These are phyloP conservation scores for Penicillium cataractarum DNA, from an alignment of 495 filamentous ascomycete species.

Conservation along the genomic window DNA sequence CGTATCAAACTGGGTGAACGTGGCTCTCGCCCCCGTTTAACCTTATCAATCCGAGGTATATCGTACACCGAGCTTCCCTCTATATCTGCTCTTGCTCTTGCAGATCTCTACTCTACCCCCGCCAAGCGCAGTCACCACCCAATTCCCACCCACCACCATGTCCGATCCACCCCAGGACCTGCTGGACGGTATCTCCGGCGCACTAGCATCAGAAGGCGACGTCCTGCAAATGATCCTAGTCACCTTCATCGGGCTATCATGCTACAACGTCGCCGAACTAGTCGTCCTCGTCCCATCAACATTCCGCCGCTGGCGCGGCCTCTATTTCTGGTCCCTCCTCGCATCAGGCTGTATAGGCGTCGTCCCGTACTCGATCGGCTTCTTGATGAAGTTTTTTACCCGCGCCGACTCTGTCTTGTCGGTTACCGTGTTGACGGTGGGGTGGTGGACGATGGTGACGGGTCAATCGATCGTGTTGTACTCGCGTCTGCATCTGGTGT, in stretches of 20 bases:
- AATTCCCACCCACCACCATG: constrained; percentile 13
- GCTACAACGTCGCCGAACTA: constrained; percentile 56
- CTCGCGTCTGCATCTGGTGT: constrained; percentile 53
- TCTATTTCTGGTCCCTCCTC: constrained; percentile 59
- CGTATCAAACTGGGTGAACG: constrained; percentile 28
- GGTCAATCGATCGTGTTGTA: constrained; percentile 57
- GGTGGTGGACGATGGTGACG: constrained; percentile 59
- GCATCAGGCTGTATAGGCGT: constrained; percentile 47
- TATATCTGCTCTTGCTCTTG: not conserved
- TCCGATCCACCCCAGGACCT: constrained; percentile 27
- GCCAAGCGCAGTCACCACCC: not conserved
- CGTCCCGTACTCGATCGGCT: constrained; percentile 55
- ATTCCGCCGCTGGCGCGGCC: constrained; percentile 54
- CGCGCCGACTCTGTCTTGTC: constrained; percentile 36
- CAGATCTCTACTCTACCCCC: not conserved
- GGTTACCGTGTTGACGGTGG: constrained; percentile 50
- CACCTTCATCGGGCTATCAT: constrained; percentile 51
- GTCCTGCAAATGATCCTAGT: constrained; percentile 41
- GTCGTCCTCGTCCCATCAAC: constrained; percentile 53
- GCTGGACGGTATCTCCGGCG: constrained; percentile 44
- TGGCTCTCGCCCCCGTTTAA: constrained; percentile 10
- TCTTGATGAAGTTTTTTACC: constrained; percentile 56
- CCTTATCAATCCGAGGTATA: not conserved
- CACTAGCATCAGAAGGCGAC: constrained; percentile 31
- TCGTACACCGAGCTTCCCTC: not conserved